These are phyloP conservation scores for Stephania yunnanensis DNA, from an alignment of 164 flowering plant genomes.

Conservation along the genomic window DNA sequence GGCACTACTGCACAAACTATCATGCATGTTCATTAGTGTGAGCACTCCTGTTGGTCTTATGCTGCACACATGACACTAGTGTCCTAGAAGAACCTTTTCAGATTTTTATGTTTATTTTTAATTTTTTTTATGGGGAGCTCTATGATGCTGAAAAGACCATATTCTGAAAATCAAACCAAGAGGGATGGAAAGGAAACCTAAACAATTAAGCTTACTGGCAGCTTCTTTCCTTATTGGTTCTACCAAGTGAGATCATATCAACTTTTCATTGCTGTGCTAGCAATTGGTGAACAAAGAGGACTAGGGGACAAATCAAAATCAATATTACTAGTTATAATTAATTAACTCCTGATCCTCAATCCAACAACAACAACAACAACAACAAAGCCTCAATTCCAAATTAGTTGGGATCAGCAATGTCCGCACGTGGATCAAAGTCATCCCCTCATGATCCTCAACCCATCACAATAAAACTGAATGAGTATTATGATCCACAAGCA, in stretches of 20 bases:
- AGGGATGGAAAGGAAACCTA: neutral
- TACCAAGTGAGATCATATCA: neutral
- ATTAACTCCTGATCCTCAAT: too few relatives aligned
- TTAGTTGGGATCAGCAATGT: too few relatives aligned
- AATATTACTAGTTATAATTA: too few relatives aligned
- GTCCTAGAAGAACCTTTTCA: neutral
- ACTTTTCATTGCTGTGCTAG: too few relatives aligned
- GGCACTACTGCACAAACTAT: neutral
- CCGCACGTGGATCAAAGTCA: too few relatives aligned
- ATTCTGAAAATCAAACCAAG: neutral
- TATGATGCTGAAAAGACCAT: neutral
- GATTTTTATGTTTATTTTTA: neutral
- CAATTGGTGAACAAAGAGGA: too few relatives aligned
- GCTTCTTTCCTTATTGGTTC: neutral
- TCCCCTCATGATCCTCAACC: too few relatives aligned
- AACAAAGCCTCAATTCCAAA: too few relatives aligned
- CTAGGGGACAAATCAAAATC: too few relatives aligned
- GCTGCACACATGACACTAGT: slow-evolving; percentile 1
- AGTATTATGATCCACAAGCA: neutral
- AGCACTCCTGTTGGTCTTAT: neutral
- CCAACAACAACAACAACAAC: too few relatives aligned
- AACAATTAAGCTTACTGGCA: neutral
- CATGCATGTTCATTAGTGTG: neutral
- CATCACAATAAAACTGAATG: neutral
- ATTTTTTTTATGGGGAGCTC: neutral